These are phyloP conservation scores for Trypanosoma conorhini DNA, from an alignment of 208 protist genomes.

Conservation along the genomic window DNA sequence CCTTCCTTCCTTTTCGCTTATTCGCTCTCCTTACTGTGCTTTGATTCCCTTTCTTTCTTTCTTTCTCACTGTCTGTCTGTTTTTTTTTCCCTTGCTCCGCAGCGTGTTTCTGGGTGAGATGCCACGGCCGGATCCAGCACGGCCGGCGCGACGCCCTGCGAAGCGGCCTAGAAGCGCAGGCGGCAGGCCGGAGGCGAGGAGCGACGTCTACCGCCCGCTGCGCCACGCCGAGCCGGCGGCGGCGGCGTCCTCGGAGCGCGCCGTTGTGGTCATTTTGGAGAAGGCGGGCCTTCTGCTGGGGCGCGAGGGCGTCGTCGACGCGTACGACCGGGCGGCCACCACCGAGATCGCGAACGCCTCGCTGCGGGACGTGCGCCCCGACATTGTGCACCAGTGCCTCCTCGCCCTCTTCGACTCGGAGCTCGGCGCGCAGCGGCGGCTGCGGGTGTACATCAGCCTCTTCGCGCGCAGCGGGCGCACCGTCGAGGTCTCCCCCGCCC, in stretches of 20 bases:
- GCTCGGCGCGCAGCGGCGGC: constrained; percentile 55
- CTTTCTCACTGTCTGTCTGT: background rate
- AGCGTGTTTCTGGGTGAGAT: background rate
- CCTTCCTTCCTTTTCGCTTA: background rate
- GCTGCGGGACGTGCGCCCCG: constrained; percentile 74
- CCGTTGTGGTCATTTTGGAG: constrained; percentile 88
- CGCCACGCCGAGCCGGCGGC: background rate
- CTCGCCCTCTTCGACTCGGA: constrained; percentile 92
- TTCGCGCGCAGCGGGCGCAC: constrained; percentile 67
- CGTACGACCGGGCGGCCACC: constrained; percentile 78
- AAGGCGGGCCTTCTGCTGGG: constrained; percentile 82
- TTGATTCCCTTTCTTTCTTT: constrained; percentile 2
- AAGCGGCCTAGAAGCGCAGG: constrained; percentile 11
- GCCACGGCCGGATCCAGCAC: background rate
- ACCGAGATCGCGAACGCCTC: constrained; percentile 80
- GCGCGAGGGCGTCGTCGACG: constrained; percentile 74
- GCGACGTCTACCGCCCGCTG: constrained; percentile 18
- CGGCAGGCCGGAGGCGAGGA: background rate
- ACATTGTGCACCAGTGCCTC: constrained; percentile 93
- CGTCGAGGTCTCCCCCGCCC: constrained; percentile 84
- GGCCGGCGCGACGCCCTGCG: background rate
- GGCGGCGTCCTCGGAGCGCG: constrained; percentile 22
- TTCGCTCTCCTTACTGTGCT: background rate
- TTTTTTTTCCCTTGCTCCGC: background rate
- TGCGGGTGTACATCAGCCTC: constrained; percentile 87